These are phyloP conservation scores for Cercospora citrullina DNA, from an alignment of 2,329 filamentous ascomycete species.

Conservation along the genomic window DNA sequence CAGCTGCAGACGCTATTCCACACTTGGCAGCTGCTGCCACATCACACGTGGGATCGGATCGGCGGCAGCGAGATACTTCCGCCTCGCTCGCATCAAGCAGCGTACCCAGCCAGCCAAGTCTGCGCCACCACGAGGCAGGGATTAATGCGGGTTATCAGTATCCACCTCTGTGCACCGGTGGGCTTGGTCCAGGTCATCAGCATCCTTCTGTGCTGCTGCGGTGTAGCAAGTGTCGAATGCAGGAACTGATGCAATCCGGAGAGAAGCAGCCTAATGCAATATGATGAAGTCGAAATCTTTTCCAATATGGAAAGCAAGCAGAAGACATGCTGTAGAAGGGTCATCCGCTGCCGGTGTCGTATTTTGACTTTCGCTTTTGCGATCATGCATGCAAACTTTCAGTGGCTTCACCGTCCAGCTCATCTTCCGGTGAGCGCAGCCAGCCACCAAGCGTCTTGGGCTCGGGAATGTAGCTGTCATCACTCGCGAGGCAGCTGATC, in stretches of 20 bases:
- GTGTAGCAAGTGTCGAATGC: background rate
- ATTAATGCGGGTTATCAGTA: background rate
- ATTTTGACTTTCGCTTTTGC: slow-evolving; percentile 10
- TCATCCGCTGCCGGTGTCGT: background rate
- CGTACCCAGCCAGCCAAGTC: slow-evolving; percentile 1
- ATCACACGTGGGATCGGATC: slow-evolving; percentile 1
- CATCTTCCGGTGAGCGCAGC: slow-evolving; percentile 6
- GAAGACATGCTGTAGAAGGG: background rate
- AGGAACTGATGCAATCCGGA: background rate
- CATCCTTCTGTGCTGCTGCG: background rate
- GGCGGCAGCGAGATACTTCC: slow-evolving; percentile 4
- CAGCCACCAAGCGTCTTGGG: background rate
- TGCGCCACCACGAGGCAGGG: background rate
- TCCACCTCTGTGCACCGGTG: background rate
- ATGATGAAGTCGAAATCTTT: background rate
- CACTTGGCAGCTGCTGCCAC: background rate
- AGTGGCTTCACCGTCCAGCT: slow-evolving; percentile 1
- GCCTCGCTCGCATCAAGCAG: background rate
- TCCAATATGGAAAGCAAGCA: background rate
- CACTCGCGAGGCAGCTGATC: background rate
- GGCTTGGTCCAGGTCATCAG: background rate
- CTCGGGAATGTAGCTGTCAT: background rate
- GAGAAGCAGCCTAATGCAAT: background rate
- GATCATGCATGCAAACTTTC: background rate
- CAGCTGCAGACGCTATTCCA: background rate